phyloP scores from a whole-genome alignment of 1,284 basidiomycete genomes.

The Apiotrichum sp. region DNA sequence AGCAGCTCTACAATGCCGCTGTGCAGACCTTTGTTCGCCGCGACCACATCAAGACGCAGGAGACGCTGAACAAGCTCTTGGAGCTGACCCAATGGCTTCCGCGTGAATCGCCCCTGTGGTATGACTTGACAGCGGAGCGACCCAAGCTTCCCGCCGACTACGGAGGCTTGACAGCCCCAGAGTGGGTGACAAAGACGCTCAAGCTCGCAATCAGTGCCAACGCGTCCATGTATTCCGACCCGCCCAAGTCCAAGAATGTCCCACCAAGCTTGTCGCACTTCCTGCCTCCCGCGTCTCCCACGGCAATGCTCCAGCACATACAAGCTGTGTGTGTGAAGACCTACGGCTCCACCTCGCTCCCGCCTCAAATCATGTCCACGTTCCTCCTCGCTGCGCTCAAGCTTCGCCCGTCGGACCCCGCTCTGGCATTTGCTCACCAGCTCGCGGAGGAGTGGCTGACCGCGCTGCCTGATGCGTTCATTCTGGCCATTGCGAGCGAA shows the following conservation, averaged over 20 bases:
- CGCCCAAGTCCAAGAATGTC: slow-evolving; percentile 15
- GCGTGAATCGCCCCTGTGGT: slow-evolving; percentile 12
- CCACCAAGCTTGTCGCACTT: slow-evolving; percentile 14
- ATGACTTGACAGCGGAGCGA: slow-evolving; percentile 7
- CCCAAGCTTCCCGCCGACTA: neutral
- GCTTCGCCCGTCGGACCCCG: slow-evolving; percentile 23
- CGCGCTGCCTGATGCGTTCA: slow-evolving; percentile 28
- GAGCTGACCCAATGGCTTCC: slow-evolving; percentile 14
- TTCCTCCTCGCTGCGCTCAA: slow-evolving; percentile 39
- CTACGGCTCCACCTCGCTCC: slow-evolving; percentile 23
- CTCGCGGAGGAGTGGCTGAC: slow-evolving; percentile 36
- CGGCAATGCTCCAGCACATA: slow-evolving; percentile 23
- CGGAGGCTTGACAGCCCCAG: slow-evolving; percentile 13
- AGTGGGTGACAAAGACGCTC: slow-evolving; percentile 38
- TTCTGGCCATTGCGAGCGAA: slow-evolving; percentile 23
- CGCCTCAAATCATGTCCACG: slow-evolving; percentile 35
- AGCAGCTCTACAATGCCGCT: slow-evolving; percentile 40
- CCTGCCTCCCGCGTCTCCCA: slow-evolving; percentile 28
- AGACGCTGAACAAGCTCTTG: slow-evolving; percentile 27
- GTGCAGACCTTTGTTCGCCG: slow-evolving; percentile 44
- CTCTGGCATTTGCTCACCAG: slow-evolving; percentile 30
- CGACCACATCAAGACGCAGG: slow-evolving; percentile 40
- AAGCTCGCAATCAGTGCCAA: slow-evolving; percentile 36
- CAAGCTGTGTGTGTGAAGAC: slow-evolving; percentile 16
- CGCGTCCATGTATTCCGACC: slow-evolving; percentile 37